phyloP scores from a whole-genome alignment of 2,329 filamentous ascomycete genomes.

The Fusarium napiforme region DNA sequence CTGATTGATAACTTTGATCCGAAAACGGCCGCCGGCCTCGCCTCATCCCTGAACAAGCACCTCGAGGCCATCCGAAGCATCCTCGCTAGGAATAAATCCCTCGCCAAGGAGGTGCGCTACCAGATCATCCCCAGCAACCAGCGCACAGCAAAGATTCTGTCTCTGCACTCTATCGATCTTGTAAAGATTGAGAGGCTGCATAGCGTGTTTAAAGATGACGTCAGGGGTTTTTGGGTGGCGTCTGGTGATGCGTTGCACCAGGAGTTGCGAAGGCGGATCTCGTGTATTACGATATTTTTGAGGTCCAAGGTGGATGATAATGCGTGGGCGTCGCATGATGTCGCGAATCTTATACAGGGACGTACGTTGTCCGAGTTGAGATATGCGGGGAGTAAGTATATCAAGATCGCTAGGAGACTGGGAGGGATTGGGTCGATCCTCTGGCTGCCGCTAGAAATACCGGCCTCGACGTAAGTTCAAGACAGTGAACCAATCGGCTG shows the following conservation, averaged over 20 bases:
- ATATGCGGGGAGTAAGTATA: conserved; percentile 50
- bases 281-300: conserved; percentile 47
- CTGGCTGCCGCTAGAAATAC: conserved; percentile 49
- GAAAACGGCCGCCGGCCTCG: conserved; percentile 32
- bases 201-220: conserved; percentile 18
- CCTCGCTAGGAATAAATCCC: conserved; percentile 44
- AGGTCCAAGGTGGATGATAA: conserved; percentile 42
- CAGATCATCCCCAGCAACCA: conserved; percentile 47
- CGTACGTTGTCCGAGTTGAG: conserved; percentile 43
- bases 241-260: conserved; percentile 23
- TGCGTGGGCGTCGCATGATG: conserved; percentile 30
- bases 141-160: conserved; percentile 47
- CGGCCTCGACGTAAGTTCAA: conserved; percentile 48
- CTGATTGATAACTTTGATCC: conserved; percentile 41
- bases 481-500: accelerated
- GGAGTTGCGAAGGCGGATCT: conserved; percentile 46
- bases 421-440: conserved; percentile 46
- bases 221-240: conserved; percentile 40
- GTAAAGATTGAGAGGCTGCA: conserved; percentile 25
- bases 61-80: conserved; percentile 41
- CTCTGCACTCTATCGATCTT: conserved; percentile 32
- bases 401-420: conserved; percentile 48
- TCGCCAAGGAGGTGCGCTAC: conserved; percentile 46
- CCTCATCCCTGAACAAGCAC: conserved; percentile 44
- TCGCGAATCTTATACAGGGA: conserved; percentile 37